Base-by-base conservation (phyloP, 345 rosid species). In the Moricandia moricandioides region DNA sequence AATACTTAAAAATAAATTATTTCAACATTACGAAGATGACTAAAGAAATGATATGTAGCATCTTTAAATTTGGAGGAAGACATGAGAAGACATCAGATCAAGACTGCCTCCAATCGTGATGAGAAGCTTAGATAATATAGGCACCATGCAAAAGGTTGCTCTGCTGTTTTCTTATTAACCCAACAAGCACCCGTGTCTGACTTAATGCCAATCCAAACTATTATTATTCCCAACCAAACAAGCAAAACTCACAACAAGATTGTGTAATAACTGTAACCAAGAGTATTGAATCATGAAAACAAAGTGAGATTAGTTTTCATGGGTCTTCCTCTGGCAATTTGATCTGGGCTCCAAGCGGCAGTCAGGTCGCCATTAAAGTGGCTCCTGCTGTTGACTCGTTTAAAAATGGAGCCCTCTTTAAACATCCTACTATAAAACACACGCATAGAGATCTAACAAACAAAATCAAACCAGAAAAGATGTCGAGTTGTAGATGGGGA, bases 131-230 rank as follows among this genome's bases (percentile, higher is more conserved):
- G 0, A n/a, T n/a, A 17, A 4, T 78, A 1, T 71, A 66, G 81
- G 81, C 81, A 78, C 73, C 7, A 49, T 78, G 73, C 81, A 78
- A 78, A 78, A 66, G 81, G 81, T 71, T 4, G 72, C 67, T 70
- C 72, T 78, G 73, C 62, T 72, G 81, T 78, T 71, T 71, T 69
- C 65, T 63, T 71, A 77, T 70, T 1, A 66, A 78, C 33, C 73
- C 69, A 78, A 72, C 77, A 78, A 78, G 76, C 81, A 71, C 81
- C 77, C 69, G 81, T 78, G 64, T 78, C 81, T 78, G 81, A 78
- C 80, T 77, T 65, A 77, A 59, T 77, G 76, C 80, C 76, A 54
- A 2, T 45, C 70, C 17, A 59, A 27, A 27, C 8, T 8, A 4
- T 39, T 39, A 37, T 9, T 10, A 45, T 37, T 13, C 18, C 8